A percentile compares a stretch with the other conserved stretches of the same genome.
Evolutionary conservation across 768 basidiomycete species (phyloP).

Genomic region (Psilocybe tampanensis): DNA sequence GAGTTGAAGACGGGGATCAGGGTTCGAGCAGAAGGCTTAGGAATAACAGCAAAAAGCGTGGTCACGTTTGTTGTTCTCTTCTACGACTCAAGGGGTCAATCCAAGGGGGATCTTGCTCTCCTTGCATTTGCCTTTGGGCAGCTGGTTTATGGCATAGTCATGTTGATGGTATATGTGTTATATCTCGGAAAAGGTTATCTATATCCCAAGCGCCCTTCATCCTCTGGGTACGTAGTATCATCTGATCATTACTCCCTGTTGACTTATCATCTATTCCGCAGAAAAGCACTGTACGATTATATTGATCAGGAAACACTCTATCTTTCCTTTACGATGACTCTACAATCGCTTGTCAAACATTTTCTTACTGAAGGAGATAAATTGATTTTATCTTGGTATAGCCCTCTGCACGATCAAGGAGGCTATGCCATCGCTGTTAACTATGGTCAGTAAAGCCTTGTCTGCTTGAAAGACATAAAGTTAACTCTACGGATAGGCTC

Average conservation of each 20-base stretch:
- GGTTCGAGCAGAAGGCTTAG: constrained; percentile 85
- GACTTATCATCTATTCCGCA: not conserved
- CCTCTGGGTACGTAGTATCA: constrained; percentile 1
- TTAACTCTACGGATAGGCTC: constrained; percentile 59
- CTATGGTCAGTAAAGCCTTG: constrained; percentile 66
- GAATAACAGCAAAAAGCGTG: constrained; percentile 73
- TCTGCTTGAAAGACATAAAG: not conserved
- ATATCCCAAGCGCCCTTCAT: constrained; percentile 31
- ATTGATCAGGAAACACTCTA: constrained; percentile 33
- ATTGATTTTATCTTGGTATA: constrained; percentile 81
- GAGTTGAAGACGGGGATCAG: constrained; percentile 70
- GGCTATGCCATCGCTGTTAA: constrained; percentile 96
- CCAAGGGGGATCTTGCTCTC: constrained; percentile 54
- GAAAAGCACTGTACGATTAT: not conserved
- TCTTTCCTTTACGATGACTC: constrained; percentile 82
- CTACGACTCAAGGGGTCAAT: constrained; percentile 37
- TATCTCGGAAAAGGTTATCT: constrained; percentile 38
- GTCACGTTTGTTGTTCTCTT: constrained; percentile 70
- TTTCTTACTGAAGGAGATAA: constrained; percentile 96
- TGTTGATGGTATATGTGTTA: constrained; percentile 58
- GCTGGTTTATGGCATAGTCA: constrained; percentile 62
- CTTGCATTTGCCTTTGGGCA: constrained; percentile 90
- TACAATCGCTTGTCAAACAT: constrained; percentile 91
- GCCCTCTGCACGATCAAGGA: constrained; percentile 85
- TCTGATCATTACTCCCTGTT: not conserved